phyloP scores from a whole-genome alignment of 768 basidiomycete genomes.

The Tephrocybe sp. region DNA sequence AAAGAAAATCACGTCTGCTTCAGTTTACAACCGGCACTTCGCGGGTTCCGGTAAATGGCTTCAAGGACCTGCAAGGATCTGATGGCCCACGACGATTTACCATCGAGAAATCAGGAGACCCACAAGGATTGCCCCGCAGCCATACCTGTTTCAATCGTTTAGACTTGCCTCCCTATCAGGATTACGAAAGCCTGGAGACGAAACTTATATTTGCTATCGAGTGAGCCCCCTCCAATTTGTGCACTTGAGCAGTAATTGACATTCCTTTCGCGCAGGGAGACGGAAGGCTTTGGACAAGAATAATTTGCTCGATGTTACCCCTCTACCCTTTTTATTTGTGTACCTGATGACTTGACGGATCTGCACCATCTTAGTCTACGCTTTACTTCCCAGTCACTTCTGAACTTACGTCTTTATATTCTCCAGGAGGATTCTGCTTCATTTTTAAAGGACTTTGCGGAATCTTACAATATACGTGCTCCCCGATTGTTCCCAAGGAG shows the following conservation, averaged over 20 bases:
- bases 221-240: constrained; percentile 38
- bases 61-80: constrained; percentile 92
- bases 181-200: constrained; percentile 83
- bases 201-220: constrained; percentile 86
- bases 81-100: constrained; percentile 93
- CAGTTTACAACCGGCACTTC: constrained; percentile 90
- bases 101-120: constrained; percentile 93
- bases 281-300: constrained; percentile 74
- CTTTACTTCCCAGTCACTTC: neutral
- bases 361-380: constrained; percentile 7
- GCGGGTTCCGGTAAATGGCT: constrained; percentile 88
- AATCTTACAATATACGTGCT: too few species aligned
- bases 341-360: neutral
- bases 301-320: constrained; percentile 25
- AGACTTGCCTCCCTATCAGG: constrained; percentile 87
- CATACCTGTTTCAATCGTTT: constrained; percentile 94
- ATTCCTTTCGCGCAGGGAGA: constrained; percentile 51
- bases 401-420: constrained; percentile 1
- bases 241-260: constrained; percentile 1
- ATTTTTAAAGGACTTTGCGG: too few species aligned
- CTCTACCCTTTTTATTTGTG: neutral
- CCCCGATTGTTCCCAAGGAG: too few species aligned
- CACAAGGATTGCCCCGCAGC: constrained; percentile 81
- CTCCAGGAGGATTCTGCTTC: neutral
- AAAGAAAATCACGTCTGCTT: constrained; percentile 81